These are phyloP conservation scores for Kodamaea lidongshanica DNA, from an alignment of 805 yeast species.

Conservation along the genomic window DNA sequence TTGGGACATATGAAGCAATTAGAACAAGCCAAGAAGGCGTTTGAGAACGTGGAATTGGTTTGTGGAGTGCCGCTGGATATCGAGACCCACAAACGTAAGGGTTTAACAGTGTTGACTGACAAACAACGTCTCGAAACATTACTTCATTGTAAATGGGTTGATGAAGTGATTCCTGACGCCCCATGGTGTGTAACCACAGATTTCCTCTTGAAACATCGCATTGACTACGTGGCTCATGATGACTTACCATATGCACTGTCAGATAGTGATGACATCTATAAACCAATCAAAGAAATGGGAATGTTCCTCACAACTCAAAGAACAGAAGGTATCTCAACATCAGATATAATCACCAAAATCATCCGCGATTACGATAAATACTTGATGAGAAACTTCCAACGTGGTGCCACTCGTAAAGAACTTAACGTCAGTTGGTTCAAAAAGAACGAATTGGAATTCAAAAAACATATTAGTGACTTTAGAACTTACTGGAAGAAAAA, in stretches of 20 bases:
- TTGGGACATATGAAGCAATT: conserved; percentile 96
- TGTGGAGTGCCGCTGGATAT: conserved; percentile 89
- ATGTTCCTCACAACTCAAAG: conserved; percentile 92
- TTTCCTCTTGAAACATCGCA: conserved; percentile 68
- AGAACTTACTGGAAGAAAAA: conserved; percentile 79
- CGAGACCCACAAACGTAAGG: conserved; percentile 88
- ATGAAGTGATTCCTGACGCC: conserved; percentile 88
- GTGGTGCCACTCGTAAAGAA: conserved; percentile 96
- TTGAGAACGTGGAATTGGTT: conserved; percentile 76
- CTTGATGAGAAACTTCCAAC: conserved; percentile 91
- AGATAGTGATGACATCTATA: conserved; percentile 88
- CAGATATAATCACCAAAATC: conserved; percentile 91
- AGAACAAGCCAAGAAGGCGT: conserved; percentile 92
- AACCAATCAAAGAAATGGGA: conserved; percentile 85
- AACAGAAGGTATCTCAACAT: conserved; percentile 93
- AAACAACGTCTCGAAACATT: conserved; percentile 86
- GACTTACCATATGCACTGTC: conserved; percentile 89
- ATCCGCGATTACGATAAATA: conserved; percentile 95
- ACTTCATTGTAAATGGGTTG: conserved; percentile 94
- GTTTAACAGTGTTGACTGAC: conserved; percentile 86
- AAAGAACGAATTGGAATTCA: conserved; percentile 91
- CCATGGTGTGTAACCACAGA: conserved; percentile 93
- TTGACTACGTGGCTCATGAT: conserved; percentile 97
- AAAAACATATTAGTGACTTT: conserved; percentile 83
- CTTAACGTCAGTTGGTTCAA: conserved; percentile 96